Base-by-base conservation (phyloP, 2,329 filamentous ascomycete species). In the Rutstroemia sp. region DNA sequence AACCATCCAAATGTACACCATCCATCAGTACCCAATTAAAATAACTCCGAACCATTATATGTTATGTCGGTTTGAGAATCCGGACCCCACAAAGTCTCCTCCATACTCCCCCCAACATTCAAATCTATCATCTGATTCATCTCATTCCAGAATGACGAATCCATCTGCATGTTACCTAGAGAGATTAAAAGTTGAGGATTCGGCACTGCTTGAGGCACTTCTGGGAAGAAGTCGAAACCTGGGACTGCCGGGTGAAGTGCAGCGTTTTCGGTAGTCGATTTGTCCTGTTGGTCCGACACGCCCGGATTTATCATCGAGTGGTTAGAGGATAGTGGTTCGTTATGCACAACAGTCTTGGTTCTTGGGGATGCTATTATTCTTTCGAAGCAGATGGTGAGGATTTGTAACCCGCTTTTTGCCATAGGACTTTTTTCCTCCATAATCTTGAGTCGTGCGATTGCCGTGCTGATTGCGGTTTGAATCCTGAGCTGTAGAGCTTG, bases 61-160 rank as follows among this genome's bases (percentile, higher is more conserved):
- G 25, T 8, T 27, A 34, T 34, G 30, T 34, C 30, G 4, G 30
- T 4, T 12, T 12, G 30, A 34, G 14, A 34, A 10, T 10, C 30
- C 6, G 48, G 37, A 10, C 23, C 39, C 48, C 48, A 51, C 41
- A 51, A 34, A 19, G 25, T 17, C 38, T 44, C 49, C 23, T 51
- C 39, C 38, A 51, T 44, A 16, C n/a, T 21, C 9, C 27, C n/a
- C 5, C 37, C 49, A 14, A 51, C 23, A 42, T 51, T 39, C 19
- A 51, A 44, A 42, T 51, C 39, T 19, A 51, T 30, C 49, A 51
- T 51, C 17, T 51, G 37, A 6, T 30, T 51, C 38, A 51, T 51
- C 23, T 51, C 49, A 7, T 51, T 39, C 49, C 49, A 51, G 21
- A 44, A 51, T 30, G 49, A 51, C 14, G 38, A 30, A 19, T 23